Evolutionary conservation across 2,329 filamentous ascomycete species (phyloP), one percentile per base, ranked within the genome.

Genomic region (Alternaria alternata): DNA sequence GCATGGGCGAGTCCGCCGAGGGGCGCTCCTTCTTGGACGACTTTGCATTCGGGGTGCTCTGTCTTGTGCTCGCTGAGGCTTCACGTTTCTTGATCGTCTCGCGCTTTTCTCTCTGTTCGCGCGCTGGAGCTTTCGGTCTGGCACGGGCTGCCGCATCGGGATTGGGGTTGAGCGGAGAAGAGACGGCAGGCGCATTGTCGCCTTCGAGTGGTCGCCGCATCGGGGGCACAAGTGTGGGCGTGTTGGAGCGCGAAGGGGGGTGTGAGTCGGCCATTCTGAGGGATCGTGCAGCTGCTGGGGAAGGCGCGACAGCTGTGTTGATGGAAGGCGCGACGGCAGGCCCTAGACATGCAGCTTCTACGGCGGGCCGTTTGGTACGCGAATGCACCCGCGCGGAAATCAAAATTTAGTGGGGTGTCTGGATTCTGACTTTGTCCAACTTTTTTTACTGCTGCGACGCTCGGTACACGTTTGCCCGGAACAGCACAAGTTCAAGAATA

Each of bases 131-230:
- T 62, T 73, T 72, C 7, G 79, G 75, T 4, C 83, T 79, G 26
- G 81, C 79, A 26, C 86, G 78, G 54, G 74, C 66, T 20, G 74
- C 71, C 14, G 67, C 36, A 83, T 82, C 86, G 63, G 84, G 83
- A 81, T 82, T 87, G 61, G 85, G 83, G 69, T 93, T 93, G 63
- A 94, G 85, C 28, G 91, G 91, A 11, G 91, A 94, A 3, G 91
- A 88, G 2, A 93, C 84, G 12, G 88, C 84, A 5, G 91, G 91
- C 62, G 85, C 85, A 77, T 93, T 88, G 73, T 87, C 87, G 69
- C 91, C 89, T 62, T 91, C 89, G 30, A 90, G 82, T 22, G 83
- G 81, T 60, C 89, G 88, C 71, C 91, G 91, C 73, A 89, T 85
- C 4, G 88, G 87, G 24, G 73, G 73, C 30, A 72, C 70, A 22